Percentiles rank a stretch among this genome's conserved stretches.
These are phyloP conservation scores for Aquanectria penicillioides DNA, from an alignment of 2,329 filamentous ascomycete genomes.

Conservation along the genomic window DNA sequence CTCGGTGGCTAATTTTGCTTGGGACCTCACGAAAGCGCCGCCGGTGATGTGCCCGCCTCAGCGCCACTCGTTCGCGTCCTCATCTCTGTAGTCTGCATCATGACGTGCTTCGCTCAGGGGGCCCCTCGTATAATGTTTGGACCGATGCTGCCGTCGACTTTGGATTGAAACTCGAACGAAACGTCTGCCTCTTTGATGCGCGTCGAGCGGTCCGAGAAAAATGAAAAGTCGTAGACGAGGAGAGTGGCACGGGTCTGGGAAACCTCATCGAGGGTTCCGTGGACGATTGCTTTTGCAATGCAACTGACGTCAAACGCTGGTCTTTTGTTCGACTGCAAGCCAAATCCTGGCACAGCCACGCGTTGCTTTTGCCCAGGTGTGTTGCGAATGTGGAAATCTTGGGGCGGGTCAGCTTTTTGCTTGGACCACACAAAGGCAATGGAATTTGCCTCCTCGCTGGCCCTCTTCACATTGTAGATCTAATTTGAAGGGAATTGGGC, in stretches of 20 bases:
- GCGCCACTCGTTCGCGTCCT: no score
- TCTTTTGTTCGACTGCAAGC: not conserved
- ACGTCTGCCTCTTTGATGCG: not conserved
- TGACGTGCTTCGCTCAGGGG: not conserved
- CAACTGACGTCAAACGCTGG: not conserved
- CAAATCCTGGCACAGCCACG: not conserved
- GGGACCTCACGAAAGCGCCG: no score
- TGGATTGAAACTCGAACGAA: not conserved
- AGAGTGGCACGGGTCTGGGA: not conserved
- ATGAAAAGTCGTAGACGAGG: not conserved
- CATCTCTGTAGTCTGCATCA: not conserved
- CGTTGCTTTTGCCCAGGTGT: not conserved
- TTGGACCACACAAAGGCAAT: no score
- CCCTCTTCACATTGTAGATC: no score
- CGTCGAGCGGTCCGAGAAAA: not conserved
- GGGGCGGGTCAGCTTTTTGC: conserved; percentile 7
- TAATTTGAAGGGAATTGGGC: no score
- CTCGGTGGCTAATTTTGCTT: no score
- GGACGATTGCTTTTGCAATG: not conserved
- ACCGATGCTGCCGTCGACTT: not conserved
- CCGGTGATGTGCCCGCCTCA: no score
- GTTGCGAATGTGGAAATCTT: not conserved
- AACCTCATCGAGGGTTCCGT: not conserved
- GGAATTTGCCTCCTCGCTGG: no score
- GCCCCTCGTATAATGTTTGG: not conserved